Percentiles rank a stretch among this genome's conserved stretches.
Evolutionary conservation across 2,329 filamentous ascomycete genomes (phyloP).

Genomic region (Diplodia intermedia): DNA sequence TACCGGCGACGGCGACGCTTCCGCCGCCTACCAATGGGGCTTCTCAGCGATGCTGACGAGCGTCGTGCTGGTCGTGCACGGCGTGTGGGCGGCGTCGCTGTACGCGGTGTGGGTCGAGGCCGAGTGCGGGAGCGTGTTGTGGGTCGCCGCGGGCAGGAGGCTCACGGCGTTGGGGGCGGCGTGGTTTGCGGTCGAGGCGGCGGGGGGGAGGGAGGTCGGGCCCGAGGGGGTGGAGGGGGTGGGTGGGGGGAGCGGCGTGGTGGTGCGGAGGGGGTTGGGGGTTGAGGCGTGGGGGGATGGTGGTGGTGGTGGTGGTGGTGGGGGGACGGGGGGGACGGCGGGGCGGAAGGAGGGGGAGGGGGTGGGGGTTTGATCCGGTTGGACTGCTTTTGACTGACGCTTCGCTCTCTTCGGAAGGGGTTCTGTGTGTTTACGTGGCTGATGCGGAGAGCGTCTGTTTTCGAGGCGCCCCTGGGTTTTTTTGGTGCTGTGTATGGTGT

Average conservation of each 20-base stretch:
- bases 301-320: background rate
- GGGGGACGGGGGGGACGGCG: background rate
- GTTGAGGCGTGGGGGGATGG: slow-evolving; percentile 19
- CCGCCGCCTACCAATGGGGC: slow-evolving; percentile 46
- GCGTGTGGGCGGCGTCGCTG: slow-evolving; percentile 44
- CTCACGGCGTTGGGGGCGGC: slow-evolving; percentile 45
- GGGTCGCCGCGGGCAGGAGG: background rate
- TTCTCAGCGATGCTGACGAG: slow-evolving; percentile 47
- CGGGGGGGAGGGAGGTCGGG: slow-evolving; percentile 33
- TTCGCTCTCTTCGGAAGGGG: no score
- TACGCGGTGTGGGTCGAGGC: slow-evolving; percentile 48
- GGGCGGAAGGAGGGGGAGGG: background rate
- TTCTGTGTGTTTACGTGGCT: no score
- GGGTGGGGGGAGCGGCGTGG: background rate
- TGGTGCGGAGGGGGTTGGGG: slow-evolving; percentile 21
- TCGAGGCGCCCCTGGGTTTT: no score
- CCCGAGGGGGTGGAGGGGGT: background rate
- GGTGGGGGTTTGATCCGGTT: background rate
- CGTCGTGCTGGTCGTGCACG: slow-evolving; percentile 43
- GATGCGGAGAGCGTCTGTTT: no score
- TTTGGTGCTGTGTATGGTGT: no score
- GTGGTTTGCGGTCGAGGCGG: slow-evolving; percentile 39
- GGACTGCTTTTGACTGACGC: no score
- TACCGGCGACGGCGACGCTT: slow-evolving; percentile 31
- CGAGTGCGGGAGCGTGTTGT: slow-evolving; percentile 25